Evolutionary conservation across 148 eudicot species (phyloP), one percentile per base, ranked within the genome.

Genomic region (Gaultheria prostrata): DNA sequence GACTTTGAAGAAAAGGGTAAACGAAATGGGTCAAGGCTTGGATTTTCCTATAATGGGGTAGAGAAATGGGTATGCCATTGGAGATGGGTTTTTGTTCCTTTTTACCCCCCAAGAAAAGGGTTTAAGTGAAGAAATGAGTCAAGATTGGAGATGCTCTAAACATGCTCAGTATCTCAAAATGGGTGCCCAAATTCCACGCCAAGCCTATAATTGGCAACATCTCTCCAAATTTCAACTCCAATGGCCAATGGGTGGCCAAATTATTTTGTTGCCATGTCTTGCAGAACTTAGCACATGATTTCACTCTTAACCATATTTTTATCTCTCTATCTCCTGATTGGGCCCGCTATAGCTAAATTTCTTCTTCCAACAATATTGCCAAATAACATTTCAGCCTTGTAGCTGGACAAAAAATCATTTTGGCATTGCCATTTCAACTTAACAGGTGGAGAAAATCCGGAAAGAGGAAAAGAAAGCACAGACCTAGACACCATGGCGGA

Each of bases 401-500:
- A 67, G 72, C 35, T 67, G 28, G 72, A 18, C 72, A 67, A 51
- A 14, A 13, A 0, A 51, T 11, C 11, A 51, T 8, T 46, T 46
- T 13, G 56, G 15, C 56, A 51, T 3, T 12, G 56, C 15, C 56
- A 51, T 3, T 13, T 18, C 15, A 18, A 51, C 2, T 49, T 51
- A 15, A 46, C 6, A 30, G 3, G 39, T 46, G 59, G 13, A 50
- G 4, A 4, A 56, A 48, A 24, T 35, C 53, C 18, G 35, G 53
- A 30, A 33, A 48, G n/a, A 8, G 21, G 20, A 59, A 28, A 33
- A 28, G 28, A 11, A 67, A 53, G 24, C 12, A 67, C 79, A 70
- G 73, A 94, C 98, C 98, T 93, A 8, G 98, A 91, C 71, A 95
- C 94, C 98, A 94, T 95, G 82, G 98, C 98, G 70, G 98, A 98